Evolutionary conservation across 148 eudicot genomes (phyloP), one percentile per base, ranked within the genome.

Genomic region (Persicaria tinctoria): DNA sequence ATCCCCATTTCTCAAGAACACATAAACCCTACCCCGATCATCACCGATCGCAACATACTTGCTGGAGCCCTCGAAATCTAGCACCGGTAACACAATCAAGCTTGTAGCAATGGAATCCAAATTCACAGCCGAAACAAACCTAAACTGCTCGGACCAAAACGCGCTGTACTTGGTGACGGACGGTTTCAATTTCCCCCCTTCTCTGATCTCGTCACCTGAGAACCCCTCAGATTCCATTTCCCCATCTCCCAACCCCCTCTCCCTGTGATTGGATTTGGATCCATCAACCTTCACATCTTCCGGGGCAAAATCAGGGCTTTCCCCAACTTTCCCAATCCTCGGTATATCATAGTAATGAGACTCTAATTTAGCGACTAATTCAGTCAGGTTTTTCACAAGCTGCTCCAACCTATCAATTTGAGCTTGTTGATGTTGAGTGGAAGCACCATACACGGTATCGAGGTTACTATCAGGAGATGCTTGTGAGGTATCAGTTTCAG

Each of bases 1-100:
- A 79, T 96, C 94, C 46, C 97, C 97, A 80, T 78, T 82, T 62
- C 84, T 86, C 46, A 83, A 72, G 64, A 96, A 85, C n/a, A 90
- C 82, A 76, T 83, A 84, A 56, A 96, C 86, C 46, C 83, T 84
- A 5, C 99, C 99, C 27, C 68, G 72, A 74, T 89, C 83, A 81
- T 92, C 97, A 20, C 97, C 99, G 4, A 96, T 87, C 0, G 89
- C 97, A 9, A 92, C 76, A 82, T 92, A 96, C 86, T 96, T 96
- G 41, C 84, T 90, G 13, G 80, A 27, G 7, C 97, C 97, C 78
- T 96, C 99, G 53, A 32, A 82, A 86, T 96, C 97, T 54, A 81
- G 76, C 69, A 86, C 84, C 4, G 99, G 97, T 79, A 96, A 82
- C 9, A 92, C 82, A 77, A 78, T 87, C 45, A 96, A 76, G 54